Conservation (phyloP, 306 rosid species). For the Abrus precatorius region DNA sequence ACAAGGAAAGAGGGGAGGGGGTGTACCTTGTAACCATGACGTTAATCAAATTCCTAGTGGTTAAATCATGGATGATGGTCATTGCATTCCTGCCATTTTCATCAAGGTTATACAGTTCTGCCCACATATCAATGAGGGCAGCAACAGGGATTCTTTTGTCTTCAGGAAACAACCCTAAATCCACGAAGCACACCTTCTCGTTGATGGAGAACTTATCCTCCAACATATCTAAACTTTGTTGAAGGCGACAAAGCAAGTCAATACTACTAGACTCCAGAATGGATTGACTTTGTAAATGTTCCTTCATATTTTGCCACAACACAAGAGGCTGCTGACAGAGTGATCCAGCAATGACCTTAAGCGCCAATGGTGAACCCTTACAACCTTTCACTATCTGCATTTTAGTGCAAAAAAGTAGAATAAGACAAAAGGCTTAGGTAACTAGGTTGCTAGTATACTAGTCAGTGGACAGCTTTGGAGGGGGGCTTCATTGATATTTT, state of each 20-base stretch:
- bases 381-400: slow-evolving; percentile 68
- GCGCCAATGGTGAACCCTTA: slow-evolving; percentile 68
- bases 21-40: slow-evolving; percentile 68
- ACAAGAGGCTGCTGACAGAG: slow-evolving; percentile 56
- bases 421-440: not conserved
- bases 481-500: slow-evolving; percentile 17
- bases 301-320: slow-evolving; percentile 56
- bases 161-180: slow-evolving; percentile 77
- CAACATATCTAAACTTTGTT: slow-evolving; percentile 65
- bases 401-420: slow-evolving; percentile 22
- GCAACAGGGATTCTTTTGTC: slow-evolving; percentile 70
- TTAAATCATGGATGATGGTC: slow-evolving; percentile 51
- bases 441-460: slow-evolving; percentile 10
- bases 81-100: slow-evolving; percentile 53
- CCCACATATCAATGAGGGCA: slow-evolving; percentile 71
- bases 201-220: slow-evolving; percentile 50
- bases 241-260: slow-evolving; percentile 56
- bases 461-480: not conserved
- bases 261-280: slow-evolving; percentile 46
- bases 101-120: slow-evolving; percentile 59
- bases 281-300: slow-evolving; percentile 51
- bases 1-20: not conserved
- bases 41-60: slow-evolving; percentile 55
- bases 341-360: slow-evolving; percentile 61
- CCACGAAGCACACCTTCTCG: slow-evolving; percentile 69